Conservation (phyloP, 129 eudicot species). For the Rutidosis leptorrhynchoides region DNA sequence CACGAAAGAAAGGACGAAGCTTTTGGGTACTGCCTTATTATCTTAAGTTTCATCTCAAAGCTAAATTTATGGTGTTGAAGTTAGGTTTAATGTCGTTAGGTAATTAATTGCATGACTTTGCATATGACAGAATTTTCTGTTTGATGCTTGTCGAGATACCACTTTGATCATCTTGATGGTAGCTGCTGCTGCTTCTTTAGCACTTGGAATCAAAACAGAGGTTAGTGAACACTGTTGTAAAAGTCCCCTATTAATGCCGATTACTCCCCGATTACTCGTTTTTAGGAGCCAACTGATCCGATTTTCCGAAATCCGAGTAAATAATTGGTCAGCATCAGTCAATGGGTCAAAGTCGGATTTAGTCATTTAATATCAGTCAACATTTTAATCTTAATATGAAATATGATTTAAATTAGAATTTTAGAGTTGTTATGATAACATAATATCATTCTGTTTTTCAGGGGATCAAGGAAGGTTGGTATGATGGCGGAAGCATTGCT, state of each 20-base stretch:
- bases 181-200: constrained; percentile 95
- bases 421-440: no score
- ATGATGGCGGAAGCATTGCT: constrained; percentile 96
- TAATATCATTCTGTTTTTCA: constrained; percentile 21
- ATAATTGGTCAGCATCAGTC: no score
- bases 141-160: constrained; percentile 89
- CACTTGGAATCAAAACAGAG: constrained; percentile 94
- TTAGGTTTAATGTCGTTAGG: neutral
- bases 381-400: no score
- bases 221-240: no score
- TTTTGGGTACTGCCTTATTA: constrained; percentile 60
- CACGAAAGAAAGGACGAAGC: constrained; percentile 83
- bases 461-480: constrained; percentile 97
- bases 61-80: neutral
- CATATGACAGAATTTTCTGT: constrained; percentile 55
- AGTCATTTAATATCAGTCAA: no score
- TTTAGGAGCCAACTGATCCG: no score
- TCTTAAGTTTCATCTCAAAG: neutral
- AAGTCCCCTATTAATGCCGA: no score
- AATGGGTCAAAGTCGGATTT: no score
- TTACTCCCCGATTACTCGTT: no score
- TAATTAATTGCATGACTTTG: neutral
- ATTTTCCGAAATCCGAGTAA: no score
- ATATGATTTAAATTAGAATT: no score
- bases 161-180: constrained; percentile 91